These are phyloP conservation scores for Elongisporangium senticosum DNA, from an alignment of 352 stramenopile species.

Conservation along the genomic window DNA sequence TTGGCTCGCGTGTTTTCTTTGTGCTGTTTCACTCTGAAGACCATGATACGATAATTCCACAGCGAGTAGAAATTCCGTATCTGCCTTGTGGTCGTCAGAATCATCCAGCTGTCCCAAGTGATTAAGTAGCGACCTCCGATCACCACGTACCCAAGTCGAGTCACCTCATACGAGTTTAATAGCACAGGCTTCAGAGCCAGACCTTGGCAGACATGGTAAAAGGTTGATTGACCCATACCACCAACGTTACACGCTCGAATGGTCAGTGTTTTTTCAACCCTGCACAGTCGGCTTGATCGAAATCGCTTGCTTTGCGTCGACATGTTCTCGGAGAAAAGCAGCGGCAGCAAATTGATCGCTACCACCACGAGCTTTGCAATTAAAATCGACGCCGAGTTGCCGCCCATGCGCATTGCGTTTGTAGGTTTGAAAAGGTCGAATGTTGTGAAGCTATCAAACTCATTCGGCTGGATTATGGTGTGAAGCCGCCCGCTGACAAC, in stretches of 20 bases:
- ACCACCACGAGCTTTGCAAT: slow-evolving; percentile 8
- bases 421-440: slow-evolving; percentile 8
- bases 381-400: slow-evolving; percentile 4
- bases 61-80: slow-evolving; percentile 2
- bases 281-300: slow-evolving; percentile 1
- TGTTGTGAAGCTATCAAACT: not conserved
- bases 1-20: not conserved
- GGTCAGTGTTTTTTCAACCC: not conserved
- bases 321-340: slow-evolving; percentile 3
- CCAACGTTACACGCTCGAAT: not conserved
- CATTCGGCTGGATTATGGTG: slow-evolving; percentile 6
- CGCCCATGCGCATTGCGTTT: slow-evolving; percentile 9
- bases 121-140: slow-evolving; percentile 7
- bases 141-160: slow-evolving; percentile 11
- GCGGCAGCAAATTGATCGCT: slow-evolving; percentile 7
- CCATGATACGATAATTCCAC: slow-evolving; percentile 10
- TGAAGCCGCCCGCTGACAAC: not conserved
- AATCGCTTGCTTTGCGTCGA: not conserved
- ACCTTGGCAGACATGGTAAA: not conserved
- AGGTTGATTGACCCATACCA: not conserved
- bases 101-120: slow-evolving; percentile 6
- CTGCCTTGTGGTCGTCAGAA: not conserved
- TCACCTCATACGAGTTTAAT: slow-evolving; percentile 8
- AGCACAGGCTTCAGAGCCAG: slow-evolving; percentile 2
- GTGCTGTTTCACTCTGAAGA: slow-evolving; percentile 1